These are phyloP conservation scores for Saprolegnia diclina DNA, from an alignment of 352 stramenopile species.

Conservation along the genomic window DNA sequence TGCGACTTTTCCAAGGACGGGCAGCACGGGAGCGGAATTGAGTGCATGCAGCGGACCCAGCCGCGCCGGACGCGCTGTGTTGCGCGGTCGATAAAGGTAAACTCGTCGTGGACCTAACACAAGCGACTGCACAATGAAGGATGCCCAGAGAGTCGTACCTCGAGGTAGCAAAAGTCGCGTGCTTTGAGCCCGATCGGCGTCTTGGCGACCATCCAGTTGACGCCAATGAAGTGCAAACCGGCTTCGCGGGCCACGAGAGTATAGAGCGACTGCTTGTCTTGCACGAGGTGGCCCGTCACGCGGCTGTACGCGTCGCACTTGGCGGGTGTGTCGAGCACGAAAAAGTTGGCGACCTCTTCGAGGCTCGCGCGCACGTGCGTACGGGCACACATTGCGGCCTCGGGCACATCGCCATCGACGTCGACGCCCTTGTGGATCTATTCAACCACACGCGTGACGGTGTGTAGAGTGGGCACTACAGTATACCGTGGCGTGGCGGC, in stretches of 20 bases:
- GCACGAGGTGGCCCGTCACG: slow-evolving; percentile 15
- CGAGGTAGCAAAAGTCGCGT: slow-evolving; percentile 18
- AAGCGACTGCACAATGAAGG: background rate
- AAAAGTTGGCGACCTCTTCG: slow-evolving; percentile 18
- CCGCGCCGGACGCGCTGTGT: slow-evolving; percentile 1
- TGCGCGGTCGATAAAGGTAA: slow-evolving; percentile 13
- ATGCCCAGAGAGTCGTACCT: background rate
- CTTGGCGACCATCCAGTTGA: slow-evolving; percentile 8
- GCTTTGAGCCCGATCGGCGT: background rate
- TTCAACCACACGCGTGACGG: no score
- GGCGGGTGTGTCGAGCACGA: background rate
- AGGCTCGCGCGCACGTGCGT: slow-evolving; percentile 1
- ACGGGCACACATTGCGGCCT: background rate
- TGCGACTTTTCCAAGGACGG: slow-evolving; percentile 10
- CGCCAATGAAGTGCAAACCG: slow-evolving; percentile 12
- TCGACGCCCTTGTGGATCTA: slow-evolving; percentile 9
- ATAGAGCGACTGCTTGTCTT: slow-evolving; percentile 9
- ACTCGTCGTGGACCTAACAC: slow-evolving; percentile 21
- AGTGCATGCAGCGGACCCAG: slow-evolving; percentile 18
- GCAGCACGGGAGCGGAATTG: background rate
- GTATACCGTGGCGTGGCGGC: slow-evolving; percentile 13
- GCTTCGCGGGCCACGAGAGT: background rate
- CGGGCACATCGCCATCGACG: background rate
- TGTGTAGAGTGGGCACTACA: background rate
- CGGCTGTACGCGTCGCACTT: slow-evolving; percentile 12